Conservation (phyloP, 495 filamentous ascomycete species). For the Apodospora peruviana region DNA sequence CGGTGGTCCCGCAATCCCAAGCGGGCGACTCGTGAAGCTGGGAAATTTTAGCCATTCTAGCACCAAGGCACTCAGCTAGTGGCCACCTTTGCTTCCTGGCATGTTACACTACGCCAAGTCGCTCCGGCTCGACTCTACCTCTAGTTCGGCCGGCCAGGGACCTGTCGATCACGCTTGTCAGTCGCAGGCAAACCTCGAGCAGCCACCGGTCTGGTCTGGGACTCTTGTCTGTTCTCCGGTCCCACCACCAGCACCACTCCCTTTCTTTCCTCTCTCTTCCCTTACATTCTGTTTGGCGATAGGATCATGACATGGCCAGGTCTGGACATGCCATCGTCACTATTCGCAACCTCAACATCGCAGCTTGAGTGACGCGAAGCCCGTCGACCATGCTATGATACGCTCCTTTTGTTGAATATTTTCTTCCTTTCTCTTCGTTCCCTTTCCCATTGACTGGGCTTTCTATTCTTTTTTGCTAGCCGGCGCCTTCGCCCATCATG, state of each 20-base stretch:
- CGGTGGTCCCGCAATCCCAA: slow-evolving; percentile 17
- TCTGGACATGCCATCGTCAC: slow-evolving; percentile 21
- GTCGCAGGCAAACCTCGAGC: too few relatives aligned
- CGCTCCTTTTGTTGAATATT: slow-evolving; percentile 19
- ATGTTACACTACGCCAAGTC: too few relatives aligned
- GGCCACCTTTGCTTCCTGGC: not conserved
- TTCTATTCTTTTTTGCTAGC: slow-evolving; percentile 30
- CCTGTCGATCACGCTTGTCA: not conserved
- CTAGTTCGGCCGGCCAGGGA: not conserved
- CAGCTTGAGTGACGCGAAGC: slow-evolving; percentile 9
- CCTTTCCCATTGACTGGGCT: slow-evolving; percentile 51
- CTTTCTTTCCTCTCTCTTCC: not conserved
- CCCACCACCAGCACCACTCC: too few relatives aligned
- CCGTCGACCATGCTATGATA: slow-evolving; percentile 26
- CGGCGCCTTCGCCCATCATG: slow-evolving; percentile 30
- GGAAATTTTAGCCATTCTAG: too few relatives aligned
- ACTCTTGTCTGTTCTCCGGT: too few relatives aligned
- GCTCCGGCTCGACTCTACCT: too few relatives aligned
- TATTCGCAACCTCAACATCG: slow-evolving; percentile 17
- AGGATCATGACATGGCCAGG: slow-evolving; percentile 1
- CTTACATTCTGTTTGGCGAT: not conserved
- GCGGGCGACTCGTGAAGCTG: slow-evolving; percentile 9
- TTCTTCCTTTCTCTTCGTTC: slow-evolving; percentile 26
- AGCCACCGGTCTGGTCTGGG: too few relatives aligned
- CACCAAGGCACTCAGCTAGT: too few relatives aligned